Evolutionary conservation across 2,329 filamentous ascomycete genomes (phyloP).

Genomic region (Fusarium sarcochroum): DNA sequence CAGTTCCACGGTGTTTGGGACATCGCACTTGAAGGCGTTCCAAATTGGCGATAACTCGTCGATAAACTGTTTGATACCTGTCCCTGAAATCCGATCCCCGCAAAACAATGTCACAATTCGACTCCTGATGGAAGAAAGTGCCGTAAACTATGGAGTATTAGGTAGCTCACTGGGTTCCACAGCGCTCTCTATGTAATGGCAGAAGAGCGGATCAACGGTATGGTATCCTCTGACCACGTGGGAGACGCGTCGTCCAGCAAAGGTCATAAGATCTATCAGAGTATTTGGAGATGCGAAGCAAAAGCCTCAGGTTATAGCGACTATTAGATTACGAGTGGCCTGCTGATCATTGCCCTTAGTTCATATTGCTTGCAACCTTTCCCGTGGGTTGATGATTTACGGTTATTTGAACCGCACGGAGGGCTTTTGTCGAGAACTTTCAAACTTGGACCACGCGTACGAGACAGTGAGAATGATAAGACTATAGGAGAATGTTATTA

Average conservation of each 20-base stretch:
- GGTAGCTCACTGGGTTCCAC: too few species aligned
- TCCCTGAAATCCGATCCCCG: not conserved
- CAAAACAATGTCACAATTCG: not conserved
- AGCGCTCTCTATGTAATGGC: not conserved
- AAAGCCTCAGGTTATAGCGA: not conserved
- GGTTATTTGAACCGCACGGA: too few species aligned
- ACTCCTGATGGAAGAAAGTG: not conserved
- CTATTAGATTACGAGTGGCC: too few species aligned
- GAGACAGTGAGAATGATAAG: not conserved
- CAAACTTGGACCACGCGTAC: not conserved
- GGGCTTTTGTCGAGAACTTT: too few species aligned
- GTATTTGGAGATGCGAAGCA: not conserved
- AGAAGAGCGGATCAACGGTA: rapidly evolving
- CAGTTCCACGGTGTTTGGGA: rapidly evolving
- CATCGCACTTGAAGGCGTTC: rapidly evolving
- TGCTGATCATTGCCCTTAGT: not conserved
- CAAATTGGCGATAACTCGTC: not conserved
- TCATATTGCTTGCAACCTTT: not conserved
- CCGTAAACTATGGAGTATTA: too few species aligned
- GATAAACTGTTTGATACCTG: not conserved
- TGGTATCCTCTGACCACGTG: not conserved
- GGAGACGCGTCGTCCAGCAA: not conserved
- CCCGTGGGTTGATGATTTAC: too few species aligned
- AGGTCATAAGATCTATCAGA: not conserved
- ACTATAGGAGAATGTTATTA: too few species aligned